Evolutionary conservation across 768 basidiomycete genomes (phyloP), one percentile per base, ranked within the genome.

Genomic region (Amanita pseudoporphyria): DNA sequence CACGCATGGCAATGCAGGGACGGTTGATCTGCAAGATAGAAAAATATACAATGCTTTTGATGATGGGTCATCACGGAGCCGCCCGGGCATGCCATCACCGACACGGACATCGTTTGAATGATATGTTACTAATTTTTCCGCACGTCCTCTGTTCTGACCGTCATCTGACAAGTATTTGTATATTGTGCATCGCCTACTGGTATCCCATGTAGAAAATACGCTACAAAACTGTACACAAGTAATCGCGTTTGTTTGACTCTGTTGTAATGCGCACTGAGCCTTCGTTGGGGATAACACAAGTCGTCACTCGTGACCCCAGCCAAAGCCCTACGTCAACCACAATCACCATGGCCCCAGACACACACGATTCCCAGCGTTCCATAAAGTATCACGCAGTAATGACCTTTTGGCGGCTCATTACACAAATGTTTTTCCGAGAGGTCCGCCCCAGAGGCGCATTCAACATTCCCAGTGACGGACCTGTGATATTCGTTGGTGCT

Each of bases 351-450:
- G 40, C 52, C 18, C 46, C 49, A 14, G 49, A 53, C n/a, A 24
- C 45, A 40, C 32, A 53, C n/a, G 39, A 44, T 22, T 39, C 53
- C 49, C 53, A 59, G 50, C 54, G 57, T 19, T 56, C 68, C 19
- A 39, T 72, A 14, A 56, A 66, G 48, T 93, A 92, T 62, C 86
- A 92, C 61, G 71, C 79, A 22, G 81, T 81, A 35, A 79, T 95
- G 64, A 62, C 87, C 41, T 90, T 95, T 67, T 95, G 88, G 89
- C 71, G 85, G 51, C 71, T 76, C 2, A 76, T 95, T 51, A 90
- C 87, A 55, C 87, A 87, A 67, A 82, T 98, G 57, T 98, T 98
- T 76, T 98, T 98, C 71, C 74, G 95, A 56, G 95, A 98, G 69
- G 84, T 97, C 58, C 77, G 95, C 52, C 89, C 93, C 3, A 74